phyloP scores from a whole-genome alignment of 306 rosid genomes.

The Ziziphus jujuba region DNA sequence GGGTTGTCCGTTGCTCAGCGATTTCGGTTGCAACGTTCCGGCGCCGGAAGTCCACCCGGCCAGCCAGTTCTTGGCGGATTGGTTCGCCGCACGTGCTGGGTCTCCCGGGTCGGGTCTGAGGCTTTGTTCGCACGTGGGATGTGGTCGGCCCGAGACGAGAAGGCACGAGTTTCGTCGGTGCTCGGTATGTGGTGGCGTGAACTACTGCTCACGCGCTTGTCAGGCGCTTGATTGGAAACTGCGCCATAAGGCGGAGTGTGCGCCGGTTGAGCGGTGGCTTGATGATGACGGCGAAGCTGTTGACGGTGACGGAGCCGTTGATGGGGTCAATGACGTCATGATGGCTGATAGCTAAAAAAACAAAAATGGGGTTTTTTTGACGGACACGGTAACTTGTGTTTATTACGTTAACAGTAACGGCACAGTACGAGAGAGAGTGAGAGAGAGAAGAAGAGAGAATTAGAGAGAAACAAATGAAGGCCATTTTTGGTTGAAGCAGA shows the following conservation, averaged over 20 bases:
- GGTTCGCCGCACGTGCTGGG: slow-evolving; percentile 50
- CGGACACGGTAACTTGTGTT: background rate
- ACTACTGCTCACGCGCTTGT: slow-evolving; percentile 93
- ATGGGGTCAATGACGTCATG: slow-evolving; percentile 34
- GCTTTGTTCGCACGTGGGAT: slow-evolving; percentile 78
- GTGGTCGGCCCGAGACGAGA: slow-evolving; percentile 90
- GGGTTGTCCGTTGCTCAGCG: slow-evolving; percentile 74
- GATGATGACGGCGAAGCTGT: slow-evolving; percentile 58
- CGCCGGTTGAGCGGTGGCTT: slow-evolving; percentile 65
- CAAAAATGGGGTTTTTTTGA: no score
- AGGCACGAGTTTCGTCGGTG: slow-evolving; percentile 87
- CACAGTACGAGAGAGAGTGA: slow-evolving; percentile 1
- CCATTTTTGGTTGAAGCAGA: slow-evolving; percentile 31
- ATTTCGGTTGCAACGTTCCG: slow-evolving; percentile 88
- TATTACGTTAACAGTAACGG: slow-evolving; percentile 24
- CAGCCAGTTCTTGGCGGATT: slow-evolving; percentile 60
- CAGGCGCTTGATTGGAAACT: slow-evolving; percentile 97
- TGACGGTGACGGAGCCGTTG: slow-evolving; percentile 34
- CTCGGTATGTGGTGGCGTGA: slow-evolving; percentile 80
- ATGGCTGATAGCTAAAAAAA: slow-evolving; percentile 43
- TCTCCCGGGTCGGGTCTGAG: slow-evolving; percentile 50
- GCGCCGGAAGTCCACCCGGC: slow-evolving; percentile 78
- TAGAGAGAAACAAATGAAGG: slow-evolving; percentile 19
- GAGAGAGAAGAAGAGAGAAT: background rate
- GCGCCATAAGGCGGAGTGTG: slow-evolving; percentile 78